Conservation (phyloP, 331 rosid genomes). For the Phaseolus coccineus region DNA sequence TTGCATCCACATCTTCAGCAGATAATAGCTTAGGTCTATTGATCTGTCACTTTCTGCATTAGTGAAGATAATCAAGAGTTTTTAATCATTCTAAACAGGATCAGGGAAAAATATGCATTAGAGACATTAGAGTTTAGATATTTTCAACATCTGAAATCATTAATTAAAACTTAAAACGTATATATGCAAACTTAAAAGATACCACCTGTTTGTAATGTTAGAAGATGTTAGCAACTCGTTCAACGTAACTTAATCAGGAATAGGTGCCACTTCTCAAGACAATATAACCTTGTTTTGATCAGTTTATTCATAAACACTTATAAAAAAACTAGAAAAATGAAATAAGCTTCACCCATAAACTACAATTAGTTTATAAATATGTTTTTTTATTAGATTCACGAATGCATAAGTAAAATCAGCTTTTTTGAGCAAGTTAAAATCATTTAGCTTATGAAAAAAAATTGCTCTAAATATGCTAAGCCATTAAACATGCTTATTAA, state of each 20-base stretch:
- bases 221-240: conserved; percentile 17
- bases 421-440: no score
- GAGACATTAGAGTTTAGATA: background rate
- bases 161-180: background rate
- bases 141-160: conserved; percentile 26
- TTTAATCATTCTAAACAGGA: conserved; percentile 22
- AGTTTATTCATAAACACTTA: background rate
- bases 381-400: no score
- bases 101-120: background rate
- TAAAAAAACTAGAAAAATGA: no score
- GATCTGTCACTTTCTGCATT: conserved; percentile 78
- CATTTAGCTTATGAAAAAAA: no score
- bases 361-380: no score
- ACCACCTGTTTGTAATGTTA: conserved; percentile 1
- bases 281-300: background rate
- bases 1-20: conserved; percentile 70
- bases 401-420: background rate
- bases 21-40: conserved; percentile 81
- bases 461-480: no score
- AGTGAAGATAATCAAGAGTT: conserved; percentile 30
- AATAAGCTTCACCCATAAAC: background rate
- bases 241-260: conserved; percentile 23
- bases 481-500: no score
- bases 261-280: background rate
- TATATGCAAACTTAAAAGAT: conserved; percentile 3